Evolutionary conservation across 345 rosid genomes (phyloP).

Genomic region (Bruguiera parviflora): DNA sequence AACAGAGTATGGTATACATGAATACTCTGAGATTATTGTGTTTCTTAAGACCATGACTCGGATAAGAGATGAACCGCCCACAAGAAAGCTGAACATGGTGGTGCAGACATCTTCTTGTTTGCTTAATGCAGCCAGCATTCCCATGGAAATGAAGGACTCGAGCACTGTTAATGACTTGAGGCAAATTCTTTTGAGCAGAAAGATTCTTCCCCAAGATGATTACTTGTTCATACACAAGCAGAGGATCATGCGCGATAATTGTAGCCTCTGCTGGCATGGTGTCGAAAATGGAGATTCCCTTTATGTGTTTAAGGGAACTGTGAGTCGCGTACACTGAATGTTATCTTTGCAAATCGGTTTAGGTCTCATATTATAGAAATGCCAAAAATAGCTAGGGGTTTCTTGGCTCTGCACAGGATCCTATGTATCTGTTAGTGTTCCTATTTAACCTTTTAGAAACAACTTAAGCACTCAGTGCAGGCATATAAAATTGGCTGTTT

Average conservation of each 20-base stretch:
- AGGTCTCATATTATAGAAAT: too few relatives aligned
- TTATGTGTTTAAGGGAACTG: constrained; percentile 72
- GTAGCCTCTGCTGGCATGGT: constrained; percentile 80
- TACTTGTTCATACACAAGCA: constrained; percentile 84
- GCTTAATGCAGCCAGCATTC: constrained; percentile 62
- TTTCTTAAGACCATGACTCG: constrained; percentile 44
- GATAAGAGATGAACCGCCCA: constrained; percentile 37
- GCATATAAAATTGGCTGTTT: too few relatives aligned
- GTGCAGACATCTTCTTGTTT: constrained; percentile 75
- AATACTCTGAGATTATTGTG: constrained; percentile 60
- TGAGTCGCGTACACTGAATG: constrained; percentile 33
- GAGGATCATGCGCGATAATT: constrained; percentile 65
- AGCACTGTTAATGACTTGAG: constrained; percentile 56
- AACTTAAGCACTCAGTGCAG: too few relatives aligned
- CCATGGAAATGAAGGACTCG: constrained; percentile 59
- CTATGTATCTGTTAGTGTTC: too few relatives aligned
- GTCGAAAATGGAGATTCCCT: constrained; percentile 65
- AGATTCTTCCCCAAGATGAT: constrained; percentile 60
- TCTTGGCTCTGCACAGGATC: too few relatives aligned
- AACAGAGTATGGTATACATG: constrained; percentile 59
- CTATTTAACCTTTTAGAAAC: too few relatives aligned
- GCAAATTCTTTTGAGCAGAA: constrained; percentile 40
- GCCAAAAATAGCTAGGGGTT: too few relatives aligned
- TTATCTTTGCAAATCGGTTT: too few relatives aligned
- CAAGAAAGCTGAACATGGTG: constrained; percentile 40